Evolutionary conservation across 306 rosid genomes (phyloP).

Genomic region (Fragaria vesca): DNA sequence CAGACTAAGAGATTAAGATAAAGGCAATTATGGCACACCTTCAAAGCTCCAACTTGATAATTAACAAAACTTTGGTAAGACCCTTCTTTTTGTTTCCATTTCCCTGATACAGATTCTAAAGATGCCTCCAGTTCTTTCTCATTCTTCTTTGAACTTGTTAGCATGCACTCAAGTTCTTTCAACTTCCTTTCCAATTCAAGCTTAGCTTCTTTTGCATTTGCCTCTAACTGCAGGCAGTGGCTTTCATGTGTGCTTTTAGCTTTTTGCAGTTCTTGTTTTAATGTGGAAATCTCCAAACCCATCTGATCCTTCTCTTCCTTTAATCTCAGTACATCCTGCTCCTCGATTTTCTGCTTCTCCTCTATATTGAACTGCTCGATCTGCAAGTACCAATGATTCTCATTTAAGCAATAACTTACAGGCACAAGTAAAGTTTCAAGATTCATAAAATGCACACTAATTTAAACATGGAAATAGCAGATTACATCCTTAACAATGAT

Average conservation of each 20-base stretch:
- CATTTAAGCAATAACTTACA: slow-evolving; percentile 14
- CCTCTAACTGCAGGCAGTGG: slow-evolving; percentile 52
- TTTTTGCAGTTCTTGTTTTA: slow-evolving; percentile 64
- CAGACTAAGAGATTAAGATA: slow-evolving; percentile 9
- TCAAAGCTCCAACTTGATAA: slow-evolving; percentile 54
- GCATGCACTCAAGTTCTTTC: slow-evolving; percentile 51
- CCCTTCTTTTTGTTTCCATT: slow-evolving; percentile 78
- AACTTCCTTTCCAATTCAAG: slow-evolving; percentile 56
- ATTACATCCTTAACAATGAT: not conserved
- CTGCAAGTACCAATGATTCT: slow-evolving; percentile 44
- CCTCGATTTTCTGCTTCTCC: slow-evolving; percentile 77
- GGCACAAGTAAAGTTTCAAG: not conserved
- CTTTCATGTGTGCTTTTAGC: slow-evolving; percentile 57
- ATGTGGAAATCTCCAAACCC: slow-evolving; percentile 57
- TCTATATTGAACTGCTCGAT: slow-evolving; percentile 61
- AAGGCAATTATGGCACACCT: slow-evolving; percentile 51
- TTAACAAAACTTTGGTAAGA: slow-evolving; percentile 53
- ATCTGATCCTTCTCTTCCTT: slow-evolving; percentile 60
- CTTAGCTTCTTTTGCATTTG: slow-evolving; percentile 59
- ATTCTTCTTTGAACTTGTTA: slow-evolving; percentile 61
- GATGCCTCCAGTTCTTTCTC: slow-evolving; percentile 67
- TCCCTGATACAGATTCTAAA: slow-evolving; percentile 70
- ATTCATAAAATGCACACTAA: not conserved
- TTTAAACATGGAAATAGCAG: not conserved
- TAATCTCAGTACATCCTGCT: slow-evolving; percentile 60